Evolutionary conservation across 2,329 filamentous ascomycete species (phyloP), one percentile per base, ranked within the genome.

Genomic region (Alternaria atra): DNA sequence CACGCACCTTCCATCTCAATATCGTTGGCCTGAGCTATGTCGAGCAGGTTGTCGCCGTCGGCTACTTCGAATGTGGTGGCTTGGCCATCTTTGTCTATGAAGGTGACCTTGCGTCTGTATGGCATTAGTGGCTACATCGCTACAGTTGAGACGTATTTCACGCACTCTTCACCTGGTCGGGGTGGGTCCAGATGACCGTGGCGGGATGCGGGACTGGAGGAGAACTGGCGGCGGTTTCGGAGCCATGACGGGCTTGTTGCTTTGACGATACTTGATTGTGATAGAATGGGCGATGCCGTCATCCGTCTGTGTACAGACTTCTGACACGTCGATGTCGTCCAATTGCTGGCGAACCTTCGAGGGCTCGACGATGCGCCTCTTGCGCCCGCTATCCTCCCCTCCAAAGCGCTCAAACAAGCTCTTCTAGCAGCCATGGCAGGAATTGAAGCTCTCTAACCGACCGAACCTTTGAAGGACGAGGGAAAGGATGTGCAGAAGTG

Each of bases 1-100:
- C 95, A 99, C 12, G 95, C 95, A 63, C 95, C 94, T 84, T 99
- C 95, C 94, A 99, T 98, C 79, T 99, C 95, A 42, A 99, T 84
- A 75, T 98, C 94, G 79, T 98, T 88, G 46, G 91, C 92, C 78
- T 97, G 94, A 23, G 94, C 95, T 74, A 99, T 94, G 74, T 98
- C 94, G 55, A 99, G 85, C 55, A 99, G 84, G 79, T 99, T 99
- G 80, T 97, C 93, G 51, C 95, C 95, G 71, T 91, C 89, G 13
- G 88, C 84, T 8, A 97, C 94, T 61, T 90, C 89, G 72, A 97
- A 88, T 62, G 90, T 92, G 78, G 92, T 86, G 67, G 89, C 85
- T 30, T 87, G 83, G 52, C 90, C 90, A 20, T 97, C 93, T 80
- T 98, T 97, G 79, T 97, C 94, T 69, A 98, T 86, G 77, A 98